These are phyloP conservation scores for Didymella exigua DNA, from an alignment of 2,329 filamentous ascomycete genomes.

Conservation along the genomic window DNA sequence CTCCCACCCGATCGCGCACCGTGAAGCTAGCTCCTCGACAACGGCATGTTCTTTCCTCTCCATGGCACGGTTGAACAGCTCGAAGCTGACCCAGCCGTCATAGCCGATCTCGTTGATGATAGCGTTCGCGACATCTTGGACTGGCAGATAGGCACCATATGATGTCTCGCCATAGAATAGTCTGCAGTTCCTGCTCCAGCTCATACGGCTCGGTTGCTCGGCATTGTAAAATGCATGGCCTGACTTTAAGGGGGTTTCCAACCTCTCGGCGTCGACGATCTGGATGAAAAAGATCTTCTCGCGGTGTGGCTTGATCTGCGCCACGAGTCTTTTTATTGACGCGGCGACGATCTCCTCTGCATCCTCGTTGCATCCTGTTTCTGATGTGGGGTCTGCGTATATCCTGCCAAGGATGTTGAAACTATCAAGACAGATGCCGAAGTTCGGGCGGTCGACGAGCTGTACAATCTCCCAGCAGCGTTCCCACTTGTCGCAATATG, in stretches of 20 bases:
- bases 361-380: constrained; percentile 56
- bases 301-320: constrained; percentile 59
- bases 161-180: constrained; percentile 69
- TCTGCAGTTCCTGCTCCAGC: constrained; percentile 77
- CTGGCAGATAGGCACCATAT: constrained; percentile 70
- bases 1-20: constrained; percentile 59
- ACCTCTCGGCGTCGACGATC: constrained; percentile 73
- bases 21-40: constrained; percentile 61
- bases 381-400: constrained; percentile 69
- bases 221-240: constrained; percentile 65
- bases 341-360: constrained; percentile 61
- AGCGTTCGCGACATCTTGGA: constrained; percentile 64
- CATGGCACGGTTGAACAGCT: constrained; percentile 70
- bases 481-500: constrained; percentile 73
- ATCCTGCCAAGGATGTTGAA: constrained; percentile 77
- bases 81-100: constrained; percentile 72
- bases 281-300: constrained; percentile 77
- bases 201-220: constrained; percentile 70
- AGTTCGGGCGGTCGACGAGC: constrained; percentile 70
- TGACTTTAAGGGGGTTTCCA: constrained; percentile 61
- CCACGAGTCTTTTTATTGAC: constrained; percentile 62
- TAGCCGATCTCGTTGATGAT: constrained; percentile 70
- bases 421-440: constrained; percentile 77
- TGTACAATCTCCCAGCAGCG: constrained; percentile 70
- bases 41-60: constrained; percentile 57